Evolutionary conservation across 2,329 filamentous ascomycete species (phyloP).

Genomic region (Celoporthe dispersa): DNA sequence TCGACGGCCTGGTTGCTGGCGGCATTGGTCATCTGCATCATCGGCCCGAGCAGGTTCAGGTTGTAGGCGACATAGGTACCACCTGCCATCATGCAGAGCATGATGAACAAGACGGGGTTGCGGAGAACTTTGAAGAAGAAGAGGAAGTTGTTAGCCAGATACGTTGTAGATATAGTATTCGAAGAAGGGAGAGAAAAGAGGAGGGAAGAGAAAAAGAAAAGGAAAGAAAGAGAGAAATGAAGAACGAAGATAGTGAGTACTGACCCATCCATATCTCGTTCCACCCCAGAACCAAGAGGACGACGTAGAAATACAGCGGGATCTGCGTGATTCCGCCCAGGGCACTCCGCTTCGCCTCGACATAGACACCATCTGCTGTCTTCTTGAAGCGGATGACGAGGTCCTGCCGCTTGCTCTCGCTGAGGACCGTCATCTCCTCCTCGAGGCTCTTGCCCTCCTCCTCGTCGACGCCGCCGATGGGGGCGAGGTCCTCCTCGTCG

Average conservation of each 20-base stretch:
- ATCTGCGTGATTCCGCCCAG: slow-evolving; percentile 95
- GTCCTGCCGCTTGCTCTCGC: slow-evolving; percentile 87
- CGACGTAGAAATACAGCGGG: slow-evolving; percentile 89
- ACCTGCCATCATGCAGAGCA: slow-evolving; percentile 76
- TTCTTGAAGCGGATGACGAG: slow-evolving; percentile 96
- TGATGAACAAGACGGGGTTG: slow-evolving; percentile 90
- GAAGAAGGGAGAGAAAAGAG: too few species aligned
- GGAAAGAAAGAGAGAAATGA: not conserved
- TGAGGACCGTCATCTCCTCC: slow-evolving; percentile 95
- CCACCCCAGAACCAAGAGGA: slow-evolving; percentile 93
- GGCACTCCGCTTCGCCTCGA: slow-evolving; percentile 95
- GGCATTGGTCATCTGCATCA: slow-evolving; percentile 92
- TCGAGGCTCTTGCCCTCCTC: slow-evolving; percentile 93
- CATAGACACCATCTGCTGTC: slow-evolving; percentile 95
- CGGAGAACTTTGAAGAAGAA: slow-evolving; percentile 69
- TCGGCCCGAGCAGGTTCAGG: slow-evolving; percentile 93
- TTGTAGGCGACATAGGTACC: slow-evolving; percentile 89
- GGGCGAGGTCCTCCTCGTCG: slow-evolving; percentile 86
- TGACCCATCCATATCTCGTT: slow-evolving; percentile 95
- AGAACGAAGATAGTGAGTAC: slow-evolving; percentile 38
- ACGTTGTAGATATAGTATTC: too few species aligned
- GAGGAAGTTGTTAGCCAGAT: slow-evolving; percentile 27
- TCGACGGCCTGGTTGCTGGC: slow-evolving; percentile 85
- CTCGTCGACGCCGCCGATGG: slow-evolving; percentile 93
- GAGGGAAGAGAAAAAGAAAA: slow-evolving; percentile 25